Percentiles rank a stretch among this genome's conserved stretches.
Conservation (phyloP, 1,139 yeast species). For the Geotrichum carabidarum region DNA sequence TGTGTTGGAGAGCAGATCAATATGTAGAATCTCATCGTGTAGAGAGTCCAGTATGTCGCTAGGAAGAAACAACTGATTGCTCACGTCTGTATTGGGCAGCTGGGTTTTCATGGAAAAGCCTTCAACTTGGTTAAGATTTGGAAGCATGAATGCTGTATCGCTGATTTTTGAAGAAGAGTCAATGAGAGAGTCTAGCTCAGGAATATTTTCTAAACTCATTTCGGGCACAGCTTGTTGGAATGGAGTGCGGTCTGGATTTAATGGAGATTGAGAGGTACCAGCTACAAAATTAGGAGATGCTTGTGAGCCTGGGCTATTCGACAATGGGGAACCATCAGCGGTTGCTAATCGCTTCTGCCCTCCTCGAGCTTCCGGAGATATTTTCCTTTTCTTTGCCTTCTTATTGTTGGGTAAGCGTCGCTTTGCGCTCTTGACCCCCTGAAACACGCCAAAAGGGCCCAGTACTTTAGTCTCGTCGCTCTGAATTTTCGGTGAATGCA, state of each 20-base stretch:
- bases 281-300: conserved; percentile 11
- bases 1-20: conserved; percentile 44
- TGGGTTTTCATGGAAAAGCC: background rate
- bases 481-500: conserved; percentile 50
- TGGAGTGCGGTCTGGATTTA: background rate
- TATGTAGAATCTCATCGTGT: conserved; percentile 23
- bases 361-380: conserved; percentile 5
- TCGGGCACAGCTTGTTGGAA: background rate
- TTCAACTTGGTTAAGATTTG: background rate
- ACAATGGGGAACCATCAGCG: conserved; percentile 12
- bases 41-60: conserved; percentile 2
- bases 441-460: conserved; percentile 86
- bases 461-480: conserved; percentile 51
- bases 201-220: background rate
- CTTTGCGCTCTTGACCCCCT: conserved; percentile 32
- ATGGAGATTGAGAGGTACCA: conserved; percentile 1
- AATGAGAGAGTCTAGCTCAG: conserved; percentile 6
- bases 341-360: background rate
- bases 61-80: background rate
- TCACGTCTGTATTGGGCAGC: conserved; percentile 2
- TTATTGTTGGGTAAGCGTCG: conserved; percentile 2
- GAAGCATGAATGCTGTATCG: background rate
- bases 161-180: background rate
- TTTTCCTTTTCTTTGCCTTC: conserved; percentile 27
- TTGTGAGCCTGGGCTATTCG: conserved; percentile 15